Conservation (phyloP, 805 yeast genomes). For the Candida xyloterini region DNA sequence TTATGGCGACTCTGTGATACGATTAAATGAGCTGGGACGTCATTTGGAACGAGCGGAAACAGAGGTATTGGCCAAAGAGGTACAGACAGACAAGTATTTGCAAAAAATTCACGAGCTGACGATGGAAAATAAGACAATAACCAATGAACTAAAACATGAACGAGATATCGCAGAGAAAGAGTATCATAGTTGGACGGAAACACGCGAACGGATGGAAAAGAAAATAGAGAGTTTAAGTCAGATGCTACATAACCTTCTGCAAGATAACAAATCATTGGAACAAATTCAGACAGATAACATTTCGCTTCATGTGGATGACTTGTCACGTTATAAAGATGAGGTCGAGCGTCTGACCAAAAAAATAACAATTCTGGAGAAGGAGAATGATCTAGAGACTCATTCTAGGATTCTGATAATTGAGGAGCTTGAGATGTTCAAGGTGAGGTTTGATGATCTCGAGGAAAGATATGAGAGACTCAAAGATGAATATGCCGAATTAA, state of each 20-base stretch:
- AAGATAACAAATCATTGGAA: conserved; percentile 15
- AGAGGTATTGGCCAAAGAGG: conserved; percentile 32
- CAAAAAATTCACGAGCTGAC: conserved; percentile 28
- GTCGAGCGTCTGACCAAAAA: conserved; percentile 23
- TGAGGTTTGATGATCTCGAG: conserved; percentile 32
- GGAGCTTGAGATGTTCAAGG: conserved; percentile 49
- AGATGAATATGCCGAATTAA: conserved; percentile 28
- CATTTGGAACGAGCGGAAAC: conserved; percentile 36
- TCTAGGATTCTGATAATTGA: conserved; percentile 52
- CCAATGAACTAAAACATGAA: conserved; percentile 28
- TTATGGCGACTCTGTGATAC: conserved; percentile 30
- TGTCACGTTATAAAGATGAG: conserved; percentile 16
- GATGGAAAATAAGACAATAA: conserved; percentile 25
- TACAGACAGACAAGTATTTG: conserved; percentile 24
- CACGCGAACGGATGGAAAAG: conserved; percentile 26
- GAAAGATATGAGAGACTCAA: conserved; percentile 27
- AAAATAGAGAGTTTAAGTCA: conserved; percentile 26
- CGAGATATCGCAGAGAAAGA: conserved; percentile 32
- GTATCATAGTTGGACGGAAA: conserved; percentile 28
- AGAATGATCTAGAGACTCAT: conserved; percentile 50
- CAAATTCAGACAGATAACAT: conserved; percentile 10
- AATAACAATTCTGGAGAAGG: conserved; percentile 41
- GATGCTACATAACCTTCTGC: conserved; percentile 16
- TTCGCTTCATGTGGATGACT: conserved; percentile 14
- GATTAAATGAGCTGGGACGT: conserved; percentile 29